phyloP scores from a whole-genome alignment of 2,329 filamentous ascomycete genomes.

The Aureobasidium sp. region DNA sequence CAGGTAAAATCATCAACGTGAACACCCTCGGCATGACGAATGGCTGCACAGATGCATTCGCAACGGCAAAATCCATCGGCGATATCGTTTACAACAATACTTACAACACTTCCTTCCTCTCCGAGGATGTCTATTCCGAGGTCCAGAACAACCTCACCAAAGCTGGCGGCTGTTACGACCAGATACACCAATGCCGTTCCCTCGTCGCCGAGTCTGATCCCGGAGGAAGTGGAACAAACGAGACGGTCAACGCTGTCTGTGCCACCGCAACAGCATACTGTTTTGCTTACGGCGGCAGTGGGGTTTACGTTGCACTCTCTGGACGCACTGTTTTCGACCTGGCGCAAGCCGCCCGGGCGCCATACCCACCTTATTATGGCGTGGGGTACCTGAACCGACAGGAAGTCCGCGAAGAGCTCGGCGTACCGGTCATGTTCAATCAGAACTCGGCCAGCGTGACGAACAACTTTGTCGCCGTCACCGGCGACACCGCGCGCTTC shows the following conservation, averaged over 20 bases:
- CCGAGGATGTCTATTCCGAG: background rate
- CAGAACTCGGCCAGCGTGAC: background rate
- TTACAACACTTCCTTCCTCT: constrained; percentile 27
- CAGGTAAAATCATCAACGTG: constrained; percentile 35
- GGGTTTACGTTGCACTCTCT: background rate
- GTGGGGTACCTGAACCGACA: background rate
- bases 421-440: background rate
- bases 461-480: background rate
- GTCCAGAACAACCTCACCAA: background rate
- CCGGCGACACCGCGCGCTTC: constrained; percentile 37
- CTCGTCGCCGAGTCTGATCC: background rate
- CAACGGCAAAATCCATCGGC: constrained; percentile 32
- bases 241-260: background rate
- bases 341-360: background rate
- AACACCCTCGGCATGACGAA: constrained; percentile 49
- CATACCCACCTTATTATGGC: background rate
- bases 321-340: background rate
- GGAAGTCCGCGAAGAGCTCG: background rate
- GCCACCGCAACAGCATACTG: background rate
- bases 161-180: background rate
- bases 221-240: background rate
- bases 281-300: background rate
- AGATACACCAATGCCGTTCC: background rate
- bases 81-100: constrained; percentile 28
- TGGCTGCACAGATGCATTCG: constrained; percentile 43